Evolutionary conservation across 169 alveolate species (phyloP).

Genomic region (Perkinsus marinus): DNA sequence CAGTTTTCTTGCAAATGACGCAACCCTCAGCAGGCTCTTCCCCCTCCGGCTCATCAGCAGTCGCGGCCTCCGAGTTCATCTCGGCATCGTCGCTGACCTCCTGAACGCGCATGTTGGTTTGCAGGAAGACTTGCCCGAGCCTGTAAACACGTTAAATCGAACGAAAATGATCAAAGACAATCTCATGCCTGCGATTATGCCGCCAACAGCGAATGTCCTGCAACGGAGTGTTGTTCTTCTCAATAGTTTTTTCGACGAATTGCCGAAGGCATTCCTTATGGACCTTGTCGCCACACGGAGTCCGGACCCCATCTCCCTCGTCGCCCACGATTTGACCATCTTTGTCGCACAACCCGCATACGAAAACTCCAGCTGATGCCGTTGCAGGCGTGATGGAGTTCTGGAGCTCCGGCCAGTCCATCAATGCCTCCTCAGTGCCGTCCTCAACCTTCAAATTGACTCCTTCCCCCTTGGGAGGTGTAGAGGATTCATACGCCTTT

Average conservation of each 20-base stretch:
- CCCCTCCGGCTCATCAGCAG: background rate
- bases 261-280: background rate
- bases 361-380: background rate
- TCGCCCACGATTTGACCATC: background rate
- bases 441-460: background rate
- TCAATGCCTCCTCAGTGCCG: background rate
- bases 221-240: background rate
- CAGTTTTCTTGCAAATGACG: background rate
- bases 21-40: background rate
- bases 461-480: background rate
- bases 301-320: background rate
- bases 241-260: background rate
- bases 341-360: background rate
- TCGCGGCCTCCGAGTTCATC: background rate
- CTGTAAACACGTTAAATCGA: too few relatives aligned
- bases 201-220: background rate
- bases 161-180: too few relatives aligned
- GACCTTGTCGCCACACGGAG: background rate
- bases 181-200: too few relatives aligned
- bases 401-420: background rate
- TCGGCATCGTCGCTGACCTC: background rate
- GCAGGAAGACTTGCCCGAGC: background rate
- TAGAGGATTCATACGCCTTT: background rate
- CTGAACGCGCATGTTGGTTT: background rate
- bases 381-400: background rate